A percentile compares a stretch with the other conserved stretches of the same genome.
These are phyloP conservation scores for Penicillium brevicompactum DNA, from an alignment of 2,329 filamentous ascomycete genomes.

Conservation along the genomic window DNA sequence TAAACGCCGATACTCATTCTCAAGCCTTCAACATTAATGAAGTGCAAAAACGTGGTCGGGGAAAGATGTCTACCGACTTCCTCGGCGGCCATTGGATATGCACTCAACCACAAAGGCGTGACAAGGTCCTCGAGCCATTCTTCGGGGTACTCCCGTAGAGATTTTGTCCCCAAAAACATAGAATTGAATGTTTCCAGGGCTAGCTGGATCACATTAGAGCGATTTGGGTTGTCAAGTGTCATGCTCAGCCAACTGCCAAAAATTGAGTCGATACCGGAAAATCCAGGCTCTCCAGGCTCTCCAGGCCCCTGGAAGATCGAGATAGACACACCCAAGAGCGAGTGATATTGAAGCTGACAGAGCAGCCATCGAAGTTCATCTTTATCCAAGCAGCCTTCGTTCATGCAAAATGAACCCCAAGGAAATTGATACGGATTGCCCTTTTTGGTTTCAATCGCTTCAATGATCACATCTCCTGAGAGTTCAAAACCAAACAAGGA, in stretches of 20 bases:
- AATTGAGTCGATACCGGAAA: not conserved
- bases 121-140: too few relatives aligned
- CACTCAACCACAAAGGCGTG: too few relatives aligned
- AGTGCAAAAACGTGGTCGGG: too few relatives aligned
- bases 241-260: not conserved
- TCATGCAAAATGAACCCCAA: not conserved
- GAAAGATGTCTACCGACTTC: too few relatives aligned
- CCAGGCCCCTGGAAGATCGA: too few relatives aligned
- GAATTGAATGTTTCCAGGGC: not conserved
- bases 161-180: not conserved
- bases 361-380: not conserved
- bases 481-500: not conserved
- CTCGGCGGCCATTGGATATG: too few relatives aligned
- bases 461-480: not conserved
- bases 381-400: not conserved
- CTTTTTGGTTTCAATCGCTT: not conserved
- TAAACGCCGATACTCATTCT: too few relatives aligned
- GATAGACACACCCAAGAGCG: too few relatives aligned
- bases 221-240: not conserved
- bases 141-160: too few relatives aligned
- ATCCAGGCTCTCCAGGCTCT: too few relatives aligned
- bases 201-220: not conserved
- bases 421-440: not conserved
- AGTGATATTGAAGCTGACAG: not conserved
- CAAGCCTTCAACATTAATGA: too few relatives aligned